phyloP scores from a whole-genome alignment of 1,284 basidiomycete species.

The Mycena sp. region DNA sequence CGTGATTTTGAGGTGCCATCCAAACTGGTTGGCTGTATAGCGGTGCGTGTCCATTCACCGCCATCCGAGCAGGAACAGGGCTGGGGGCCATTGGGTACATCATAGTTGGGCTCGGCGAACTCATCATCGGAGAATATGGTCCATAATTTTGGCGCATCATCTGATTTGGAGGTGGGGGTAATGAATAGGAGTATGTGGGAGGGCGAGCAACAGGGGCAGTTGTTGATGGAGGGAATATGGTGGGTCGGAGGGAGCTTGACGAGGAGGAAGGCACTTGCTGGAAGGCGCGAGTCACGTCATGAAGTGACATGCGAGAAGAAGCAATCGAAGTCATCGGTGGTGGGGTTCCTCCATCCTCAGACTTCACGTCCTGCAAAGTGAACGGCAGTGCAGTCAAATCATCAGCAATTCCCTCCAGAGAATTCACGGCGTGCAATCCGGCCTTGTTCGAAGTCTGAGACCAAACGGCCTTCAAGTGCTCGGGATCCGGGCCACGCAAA shows the following conservation, averaged over 20 bases:
- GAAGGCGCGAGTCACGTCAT: constrained; percentile 84
- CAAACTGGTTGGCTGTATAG: constrained; percentile 72
- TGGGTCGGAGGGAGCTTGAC: constrained; percentile 53
- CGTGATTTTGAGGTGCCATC: constrained; percentile 60
- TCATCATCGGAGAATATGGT: constrained; percentile 74
- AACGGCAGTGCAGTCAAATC: constrained; percentile 80
- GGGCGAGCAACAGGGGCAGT: constrained; percentile 57
- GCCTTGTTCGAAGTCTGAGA: constrained; percentile 78
- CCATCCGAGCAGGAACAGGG: constrained; percentile 68
- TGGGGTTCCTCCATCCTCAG: constrained; percentile 81
- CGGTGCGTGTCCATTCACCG: constrained; percentile 65
- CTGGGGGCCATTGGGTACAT: constrained; percentile 70
- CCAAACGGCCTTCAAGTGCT: constrained; percentile 85
- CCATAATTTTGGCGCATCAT: constrained; percentile 64
- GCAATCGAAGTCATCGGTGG: constrained; percentile 61
- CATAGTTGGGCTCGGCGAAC: constrained; percentile 66
- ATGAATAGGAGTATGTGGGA: constrained; percentile 46
- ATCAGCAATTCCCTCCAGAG: constrained; percentile 80
- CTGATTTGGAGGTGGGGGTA: constrained; percentile 49
- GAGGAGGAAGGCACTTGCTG: constrained; percentile 78
- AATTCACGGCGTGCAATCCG: constrained; percentile 73
- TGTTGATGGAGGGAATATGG: constrained; percentile 58
- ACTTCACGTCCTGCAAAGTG: constrained; percentile 81
- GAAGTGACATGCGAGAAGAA: constrained; percentile 78
- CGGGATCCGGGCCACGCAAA: constrained; percentile 74